Conservation (phyloP, 352 stramenopile species). For the Phytophthora pluvialis region DNA sequence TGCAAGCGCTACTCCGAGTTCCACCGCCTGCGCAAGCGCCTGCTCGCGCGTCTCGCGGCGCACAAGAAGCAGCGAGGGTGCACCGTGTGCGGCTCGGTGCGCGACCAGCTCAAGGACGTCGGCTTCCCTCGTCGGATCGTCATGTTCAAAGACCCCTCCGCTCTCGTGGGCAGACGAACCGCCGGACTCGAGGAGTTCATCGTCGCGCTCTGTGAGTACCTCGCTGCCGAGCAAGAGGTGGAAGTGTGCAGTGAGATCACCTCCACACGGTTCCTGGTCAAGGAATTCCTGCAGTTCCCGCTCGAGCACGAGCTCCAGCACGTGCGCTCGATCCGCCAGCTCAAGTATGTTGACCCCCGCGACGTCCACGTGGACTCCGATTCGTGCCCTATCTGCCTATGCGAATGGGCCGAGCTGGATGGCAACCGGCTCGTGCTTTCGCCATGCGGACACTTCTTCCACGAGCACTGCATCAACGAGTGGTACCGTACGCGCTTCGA, state of each 20-base stretch:
- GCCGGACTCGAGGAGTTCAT: constrained; percentile 82
- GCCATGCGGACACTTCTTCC: constrained; percentile 86
- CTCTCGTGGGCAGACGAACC: constrained; percentile 69
- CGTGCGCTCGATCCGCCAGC: constrained; percentile 78
- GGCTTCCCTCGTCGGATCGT: constrained; percentile 74
- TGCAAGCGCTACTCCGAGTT: constrained; percentile 91
- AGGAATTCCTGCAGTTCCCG: constrained; percentile 86
- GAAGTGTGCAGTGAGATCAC: constrained; percentile 72
- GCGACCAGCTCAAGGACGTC: constrained; percentile 70
- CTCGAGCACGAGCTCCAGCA: constrained; percentile 84
- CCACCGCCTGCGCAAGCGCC: constrained; percentile 77
- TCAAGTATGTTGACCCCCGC: constrained; percentile 86
- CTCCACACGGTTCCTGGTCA: constrained; percentile 71
- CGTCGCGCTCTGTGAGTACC: constrained; percentile 73
- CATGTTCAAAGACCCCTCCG: constrained; percentile 74
- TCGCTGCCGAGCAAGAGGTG: constrained; percentile 55
- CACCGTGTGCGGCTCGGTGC: constrained; percentile 56
- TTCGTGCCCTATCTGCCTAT: constrained; percentile 84
- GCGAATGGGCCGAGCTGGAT: constrained; percentile 84
- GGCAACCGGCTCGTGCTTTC: constrained; percentile 84
- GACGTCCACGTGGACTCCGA: constrained; percentile 85
- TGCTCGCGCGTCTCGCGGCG: constrained; percentile 60
- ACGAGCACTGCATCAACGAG: constrained; percentile 90
- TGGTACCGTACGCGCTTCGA: constrained; percentile 90
- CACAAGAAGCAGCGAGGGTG: constrained; percentile 70